Evolutionary conservation across 106 monocot species (phyloP).

Genomic region (Iris macrosiphon): DNA sequence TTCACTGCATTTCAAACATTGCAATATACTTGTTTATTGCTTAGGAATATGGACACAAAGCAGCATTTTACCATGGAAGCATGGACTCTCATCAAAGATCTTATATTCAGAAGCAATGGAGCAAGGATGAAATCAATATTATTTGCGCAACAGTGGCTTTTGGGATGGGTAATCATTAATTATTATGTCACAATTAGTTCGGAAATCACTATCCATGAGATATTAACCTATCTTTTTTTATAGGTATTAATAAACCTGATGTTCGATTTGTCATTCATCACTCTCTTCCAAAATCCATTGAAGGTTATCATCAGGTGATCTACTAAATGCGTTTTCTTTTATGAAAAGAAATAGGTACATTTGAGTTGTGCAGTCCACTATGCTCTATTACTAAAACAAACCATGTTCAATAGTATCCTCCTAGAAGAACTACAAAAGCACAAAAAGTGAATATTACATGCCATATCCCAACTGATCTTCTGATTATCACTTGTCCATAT

Average conservation of each 20-base stretch:
- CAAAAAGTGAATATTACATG: no score
- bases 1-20: not conserved
- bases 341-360: no score
- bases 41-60: conserved; percentile 90
- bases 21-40: not conserved
- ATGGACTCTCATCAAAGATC: conserved; percentile 86
- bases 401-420: no score
- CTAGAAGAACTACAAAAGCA: no score
- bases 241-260: conserved; percentile 99
- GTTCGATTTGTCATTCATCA: conserved; percentile 99
- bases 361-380: no score
- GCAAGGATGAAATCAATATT: conserved; percentile 92
- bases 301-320: conserved; percentile 94
- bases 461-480: no score
- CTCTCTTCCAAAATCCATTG: conserved; percentile 96
- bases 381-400: no score
- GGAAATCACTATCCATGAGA: not conserved
- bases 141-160: conserved; percentile 98
- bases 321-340: no score
- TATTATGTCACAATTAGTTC: not conserved
- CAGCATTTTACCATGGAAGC: conserved; percentile 91
- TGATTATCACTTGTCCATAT: no score
- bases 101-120: conserved; percentile 88
- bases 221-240: conserved; percentile 19
- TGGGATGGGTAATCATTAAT: conserved; percentile 76